Conservation (phyloP, 768 basidiomycete species). For the Tremella fuciformis region DNA sequence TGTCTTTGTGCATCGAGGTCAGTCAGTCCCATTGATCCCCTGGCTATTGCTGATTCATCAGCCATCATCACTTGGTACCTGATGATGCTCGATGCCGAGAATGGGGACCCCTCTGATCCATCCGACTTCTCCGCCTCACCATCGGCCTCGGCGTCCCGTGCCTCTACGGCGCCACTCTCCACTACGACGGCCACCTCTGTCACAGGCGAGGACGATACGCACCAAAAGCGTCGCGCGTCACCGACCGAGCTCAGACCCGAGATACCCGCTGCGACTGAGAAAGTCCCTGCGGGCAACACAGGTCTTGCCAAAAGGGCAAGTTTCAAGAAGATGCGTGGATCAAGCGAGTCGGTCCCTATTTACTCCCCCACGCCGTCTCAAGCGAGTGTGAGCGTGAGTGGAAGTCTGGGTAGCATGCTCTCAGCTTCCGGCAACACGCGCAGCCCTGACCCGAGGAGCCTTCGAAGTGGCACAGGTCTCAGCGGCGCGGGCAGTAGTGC, state of each 20-base stretch:
- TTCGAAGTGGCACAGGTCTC: too few species aligned
- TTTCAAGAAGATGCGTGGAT: slow-evolving; percentile 41
- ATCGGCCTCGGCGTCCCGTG: slow-evolving; percentile 9
- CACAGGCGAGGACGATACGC: slow-evolving; percentile 39
- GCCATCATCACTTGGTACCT: slow-evolving; percentile 47
- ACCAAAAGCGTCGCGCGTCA: slow-evolving; percentile 42
- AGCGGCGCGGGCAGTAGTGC: too few species aligned
- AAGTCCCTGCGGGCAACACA: slow-evolving; percentile 6
- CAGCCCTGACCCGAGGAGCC: too few species aligned
- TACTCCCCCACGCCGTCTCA: background rate
- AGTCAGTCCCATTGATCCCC: slow-evolving; percentile 9
- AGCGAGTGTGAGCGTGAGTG: too few species aligned
- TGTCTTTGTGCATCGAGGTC: slow-evolving; percentile 79
- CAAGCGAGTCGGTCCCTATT: background rate
- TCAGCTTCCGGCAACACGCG: too few species aligned
- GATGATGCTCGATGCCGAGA: slow-evolving; percentile 43
- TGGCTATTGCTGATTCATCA: slow-evolving; percentile 7
- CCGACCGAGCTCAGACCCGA: slow-evolving; percentile 35
- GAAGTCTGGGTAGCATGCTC: too few species aligned
- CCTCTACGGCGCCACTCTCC: background rate
- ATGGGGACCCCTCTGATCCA: slow-evolving; percentile 8
- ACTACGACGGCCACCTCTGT: background rate
- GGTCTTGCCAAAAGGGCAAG: slow-evolving; percentile 41
- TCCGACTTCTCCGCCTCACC: background rate
- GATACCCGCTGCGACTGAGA: background rate